Percentiles rank a stretch among this genome's conserved stretches.
Conservation (phyloP, 495 filamentous ascomycete genomes). For the Penicillium silybi region DNA sequence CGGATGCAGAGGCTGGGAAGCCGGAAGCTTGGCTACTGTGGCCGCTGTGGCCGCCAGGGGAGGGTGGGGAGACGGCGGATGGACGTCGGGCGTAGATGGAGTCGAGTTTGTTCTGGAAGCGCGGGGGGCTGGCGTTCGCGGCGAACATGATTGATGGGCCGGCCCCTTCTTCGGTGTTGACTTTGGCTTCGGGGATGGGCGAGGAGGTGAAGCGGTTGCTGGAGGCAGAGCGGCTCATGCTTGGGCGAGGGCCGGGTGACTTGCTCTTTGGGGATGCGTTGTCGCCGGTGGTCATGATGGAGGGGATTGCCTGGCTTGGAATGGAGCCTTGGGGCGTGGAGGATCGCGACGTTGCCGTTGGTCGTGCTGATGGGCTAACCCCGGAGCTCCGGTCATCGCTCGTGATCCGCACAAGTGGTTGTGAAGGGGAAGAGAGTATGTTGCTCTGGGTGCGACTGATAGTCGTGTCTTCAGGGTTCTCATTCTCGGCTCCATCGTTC, state of each 20-base stretch:
- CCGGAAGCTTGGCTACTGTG: slow-evolving; percentile 35
- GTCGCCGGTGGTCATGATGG: slow-evolving; percentile 49
- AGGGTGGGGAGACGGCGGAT: slow-evolving; percentile 20
- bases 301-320: slow-evolving; percentile 28
- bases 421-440: slow-evolving; percentile 3
- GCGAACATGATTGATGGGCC: slow-evolving; percentile 80
- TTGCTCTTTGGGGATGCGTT: slow-evolving; percentile 33
- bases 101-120: slow-evolving; percentile 29
- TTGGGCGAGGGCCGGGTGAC: slow-evolving; percentile 22
- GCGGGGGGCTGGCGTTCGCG: slow-evolving; percentile 44
- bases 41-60: slow-evolving; percentile 2
- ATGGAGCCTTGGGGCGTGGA: neutral
- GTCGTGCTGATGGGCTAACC: slow-evolving; percentile 8
- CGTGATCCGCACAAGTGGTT: slow-evolving; percentile 15
- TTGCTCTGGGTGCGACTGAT: slow-evolving; percentile 14
- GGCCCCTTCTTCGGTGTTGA: slow-evolving; percentile 55
- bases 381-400: slow-evolving; percentile 19
- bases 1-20: slow-evolving; percentile 50
- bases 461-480: slow-evolving; percentile 4
- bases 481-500: slow-evolving; percentile 37
- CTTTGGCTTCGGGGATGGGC: slow-evolving; percentile 68
- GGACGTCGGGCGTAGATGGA: slow-evolving; percentile 53
- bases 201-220: slow-evolving; percentile 64
- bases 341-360: slow-evolving; percentile 17
- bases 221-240: slow-evolving; percentile 32